phyloP scores from a whole-genome alignment of 345 rosid genomes.

The Eucalyptus cloeziana region DNA sequence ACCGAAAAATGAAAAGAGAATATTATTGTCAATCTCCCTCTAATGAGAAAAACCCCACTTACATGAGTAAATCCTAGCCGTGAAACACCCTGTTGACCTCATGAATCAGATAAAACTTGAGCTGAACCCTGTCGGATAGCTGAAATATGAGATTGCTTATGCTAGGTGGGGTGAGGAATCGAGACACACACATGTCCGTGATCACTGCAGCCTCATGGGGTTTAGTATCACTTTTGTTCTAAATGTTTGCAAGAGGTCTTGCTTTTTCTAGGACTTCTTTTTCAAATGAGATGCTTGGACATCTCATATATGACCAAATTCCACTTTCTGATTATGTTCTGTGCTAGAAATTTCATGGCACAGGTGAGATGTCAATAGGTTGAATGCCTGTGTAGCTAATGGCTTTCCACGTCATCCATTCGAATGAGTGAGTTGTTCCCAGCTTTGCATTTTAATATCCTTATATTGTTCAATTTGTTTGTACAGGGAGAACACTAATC shows the following conservation, averaged over 20 bases:
- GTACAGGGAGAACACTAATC: conserved; percentile 68
- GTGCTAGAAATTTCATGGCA: too few relatives aligned
- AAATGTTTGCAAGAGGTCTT: background rate
- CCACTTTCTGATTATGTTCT: background rate
- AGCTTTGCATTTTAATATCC: background rate
- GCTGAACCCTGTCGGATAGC: background rate
- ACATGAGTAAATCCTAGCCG: background rate
- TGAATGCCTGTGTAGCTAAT: background rate
- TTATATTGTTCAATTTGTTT: background rate
- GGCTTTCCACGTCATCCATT: background rate
- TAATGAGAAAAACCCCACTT: background rate
- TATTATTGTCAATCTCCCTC: background rate
- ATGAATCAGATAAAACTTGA: background rate
- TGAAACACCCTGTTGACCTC: background rate
- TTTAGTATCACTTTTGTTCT: background rate
- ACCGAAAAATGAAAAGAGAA: background rate
- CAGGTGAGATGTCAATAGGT: background rate
- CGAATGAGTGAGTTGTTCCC: background rate
- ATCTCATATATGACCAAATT: background rate
- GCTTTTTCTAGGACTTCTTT: background rate
- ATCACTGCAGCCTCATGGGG: background rate
- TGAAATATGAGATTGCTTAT: background rate
- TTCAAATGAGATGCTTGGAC: background rate
- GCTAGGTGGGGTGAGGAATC: background rate
- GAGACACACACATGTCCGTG: background rate